These are phyloP conservation scores for Lyophyllum atratum DNA, from an alignment of 768 basidiomycete genomes.

Conservation along the genomic window DNA sequence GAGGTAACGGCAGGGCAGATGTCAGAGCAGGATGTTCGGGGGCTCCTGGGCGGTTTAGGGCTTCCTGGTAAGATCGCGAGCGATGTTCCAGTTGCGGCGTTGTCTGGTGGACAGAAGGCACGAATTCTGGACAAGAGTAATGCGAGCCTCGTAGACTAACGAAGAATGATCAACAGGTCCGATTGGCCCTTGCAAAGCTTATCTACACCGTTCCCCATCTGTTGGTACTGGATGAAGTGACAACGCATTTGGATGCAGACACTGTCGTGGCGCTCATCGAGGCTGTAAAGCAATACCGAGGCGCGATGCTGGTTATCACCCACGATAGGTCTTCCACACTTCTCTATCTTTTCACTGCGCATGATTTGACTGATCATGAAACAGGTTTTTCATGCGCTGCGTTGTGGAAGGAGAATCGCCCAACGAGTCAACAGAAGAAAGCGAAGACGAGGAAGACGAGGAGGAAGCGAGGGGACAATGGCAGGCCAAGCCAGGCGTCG, in stretches of 20 bases:
- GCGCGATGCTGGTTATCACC: constrained; percentile 63
- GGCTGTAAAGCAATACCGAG: constrained; percentile 50
- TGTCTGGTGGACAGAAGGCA: constrained; percentile 62
- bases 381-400: constrained; percentile 29
- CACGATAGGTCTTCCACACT: constrained; percentile 44
- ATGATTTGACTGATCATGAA: background rate
- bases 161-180: constrained; percentile 37
- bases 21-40: constrained; percentile 40
- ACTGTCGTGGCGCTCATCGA: constrained; percentile 58
- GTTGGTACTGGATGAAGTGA: constrained; percentile 60
- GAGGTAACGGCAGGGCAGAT: constrained; percentile 20
- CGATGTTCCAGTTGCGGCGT: constrained; percentile 39
- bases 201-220: constrained; percentile 57
- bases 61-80: constrained; percentile 43
- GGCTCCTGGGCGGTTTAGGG: constrained; percentile 44
- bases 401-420: constrained; percentile 27
- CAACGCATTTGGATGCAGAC: constrained; percentile 67
- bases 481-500: constrained; percentile 22
- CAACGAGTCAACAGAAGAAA: constrained; percentile 14
- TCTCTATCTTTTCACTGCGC: background rate
- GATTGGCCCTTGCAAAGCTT: constrained; percentile 58
- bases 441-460: constrained; percentile 17
- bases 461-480: constrained; percentile 14
- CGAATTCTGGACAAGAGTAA: background rate
- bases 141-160: background rate